Evolutionary conservation across 257 asterid genomes (phyloP), one percentile per base, ranked within the genome.

Genomic region (Gentiana dahurica): DNA sequence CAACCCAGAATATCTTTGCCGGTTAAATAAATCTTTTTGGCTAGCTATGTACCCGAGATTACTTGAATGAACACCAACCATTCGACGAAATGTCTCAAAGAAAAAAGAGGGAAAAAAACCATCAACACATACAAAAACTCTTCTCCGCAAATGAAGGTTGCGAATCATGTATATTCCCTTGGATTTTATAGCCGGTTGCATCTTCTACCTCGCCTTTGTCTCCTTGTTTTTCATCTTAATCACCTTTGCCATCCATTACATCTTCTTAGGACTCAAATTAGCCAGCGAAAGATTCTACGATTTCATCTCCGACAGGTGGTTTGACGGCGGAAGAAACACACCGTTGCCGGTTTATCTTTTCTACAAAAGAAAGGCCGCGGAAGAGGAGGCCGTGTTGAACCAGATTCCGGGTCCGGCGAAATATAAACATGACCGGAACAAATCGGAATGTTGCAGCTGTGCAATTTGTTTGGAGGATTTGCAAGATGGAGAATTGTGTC

Each of bases 381-480:
- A 36, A 7, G 45, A 36, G 4, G 51, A 33, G 7, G 39, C 1
- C 2, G 33, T 6, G 5, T n/a, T 57, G 37, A 57, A 57, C 32
- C 8, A 45, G 32, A 5, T 44, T 43, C 53, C 62, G 53, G n/a
- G 6, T 2, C 62, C 52, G 33, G 62, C 34, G 52, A 36, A 1
- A 8, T 45, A 57, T 43, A 45, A 44, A 11, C 34, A 24, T 32
- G 52, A 44, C 2, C 12, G 37, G 33, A 24, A 57, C 3, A 57
- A 57, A 57, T 33, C 52, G 1, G 12, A 12, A 2, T 10, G 45
- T 11, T 10, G 45, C 34, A 6, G 15, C 24, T 57, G 62, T 3
- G 62, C n/a, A 5, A 57, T 57, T 44, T 57, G 62, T 39, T 57
- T 57, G 34, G 62, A 57, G 33, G 52, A 57, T 32, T 10, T 57